Percentiles rank a stretch among this genome's conserved stretches.
Conservation (phyloP, 2,329 filamentous ascomycete genomes). For the Pseudocercospora pini-densiflorae region DNA sequence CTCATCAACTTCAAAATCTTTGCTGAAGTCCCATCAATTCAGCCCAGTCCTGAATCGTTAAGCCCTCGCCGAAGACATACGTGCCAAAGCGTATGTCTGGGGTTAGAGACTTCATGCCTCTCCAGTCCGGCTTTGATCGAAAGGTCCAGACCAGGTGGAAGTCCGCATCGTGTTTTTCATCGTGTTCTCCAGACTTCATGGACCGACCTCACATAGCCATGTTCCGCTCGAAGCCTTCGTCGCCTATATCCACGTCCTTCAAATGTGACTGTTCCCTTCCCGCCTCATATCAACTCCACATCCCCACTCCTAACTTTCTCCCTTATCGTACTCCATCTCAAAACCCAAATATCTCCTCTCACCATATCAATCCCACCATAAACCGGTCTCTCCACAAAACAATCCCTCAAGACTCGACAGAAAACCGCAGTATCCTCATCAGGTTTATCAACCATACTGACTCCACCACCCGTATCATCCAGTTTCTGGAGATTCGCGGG, state of each 20-base stretch:
- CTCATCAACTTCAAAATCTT: background rate
- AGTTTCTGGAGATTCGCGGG: slow-evolving; percentile 78
- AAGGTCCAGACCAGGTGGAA: background rate
- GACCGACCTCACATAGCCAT: too few relatives aligned
- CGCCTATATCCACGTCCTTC: too few relatives aligned
- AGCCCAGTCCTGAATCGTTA: too few relatives aligned
- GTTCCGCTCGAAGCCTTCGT: too few relatives aligned
- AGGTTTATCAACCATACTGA: slow-evolving; percentile 89
- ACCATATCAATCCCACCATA: slow-evolving; percentile 47
- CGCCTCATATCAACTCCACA: slow-evolving; percentile 61
- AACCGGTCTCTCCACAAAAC: slow-evolving; percentile 64
- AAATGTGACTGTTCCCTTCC: too few relatives aligned
- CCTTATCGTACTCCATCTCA: slow-evolving; percentile 61
- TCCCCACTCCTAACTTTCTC: slow-evolving; percentile 75
- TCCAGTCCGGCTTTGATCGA: background rate
- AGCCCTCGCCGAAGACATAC: too few relatives aligned
- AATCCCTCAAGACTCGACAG: slow-evolving; percentile 69
- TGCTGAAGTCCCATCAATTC: too few relatives aligned
- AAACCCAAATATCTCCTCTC: slow-evolving; percentile 62
- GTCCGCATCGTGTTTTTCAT: background rate
- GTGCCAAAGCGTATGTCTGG: too few relatives aligned
- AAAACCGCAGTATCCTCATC: slow-evolving; percentile 86
- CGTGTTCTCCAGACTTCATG: too few relatives aligned
- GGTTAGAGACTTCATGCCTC: background rate
- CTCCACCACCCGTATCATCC: slow-evolving; percentile 87